Base-by-base conservation (phyloP, 2,329 filamentous ascomycete genomes). In the Aspergillus japonicus region DNA sequence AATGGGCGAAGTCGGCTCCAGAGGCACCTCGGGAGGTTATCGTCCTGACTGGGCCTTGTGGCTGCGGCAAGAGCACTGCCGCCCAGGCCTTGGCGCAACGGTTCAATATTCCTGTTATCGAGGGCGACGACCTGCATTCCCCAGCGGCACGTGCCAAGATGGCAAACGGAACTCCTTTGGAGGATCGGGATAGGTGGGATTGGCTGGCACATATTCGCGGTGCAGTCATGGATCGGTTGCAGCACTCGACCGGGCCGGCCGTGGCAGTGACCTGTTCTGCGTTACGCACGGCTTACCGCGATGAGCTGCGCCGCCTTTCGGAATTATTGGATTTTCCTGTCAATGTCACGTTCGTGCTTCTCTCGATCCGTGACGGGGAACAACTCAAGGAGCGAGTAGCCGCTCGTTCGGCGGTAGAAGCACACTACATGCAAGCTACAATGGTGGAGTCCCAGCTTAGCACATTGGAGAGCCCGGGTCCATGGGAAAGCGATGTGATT, bases 221-320 rank as follows among this genome's bases (percentile, higher is more conserved):
- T 19, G 60, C 71, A 11, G 47, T 66, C 8, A 64, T 67, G 63
- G 61, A 66, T 21, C 60, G 63, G 14, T 57, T 69, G 3, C 63
- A 63, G 19, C 52, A 56, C 2, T 56, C 59, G 2, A 49, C 59
- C 5, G 35, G 57, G 1, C 55, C 59, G 0, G 62, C 78, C 23
- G 78, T 82, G 2, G 78, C 82, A n/a, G 76, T 84, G 5, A 84
- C 82, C 21, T 84, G 82, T 75, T 82, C 79, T 50, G 82, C 82
- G 1, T 71, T 84, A 42, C 82, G 83, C 67, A 79, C 78, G 54
- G 81, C 81, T 64, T 83, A 84, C 71, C 79, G 82, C 39, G 82
- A 84, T 80, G 48, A 81, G 81, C 68, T 84, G 80, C 64, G 76
- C 79, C 53, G 82, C 16, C 23, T 69, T 12, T 55, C 59, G 1